Evolutionary conservation across 1,284 basidiomycete species (phyloP).

Genomic region (Malassezia caprae): DNA sequence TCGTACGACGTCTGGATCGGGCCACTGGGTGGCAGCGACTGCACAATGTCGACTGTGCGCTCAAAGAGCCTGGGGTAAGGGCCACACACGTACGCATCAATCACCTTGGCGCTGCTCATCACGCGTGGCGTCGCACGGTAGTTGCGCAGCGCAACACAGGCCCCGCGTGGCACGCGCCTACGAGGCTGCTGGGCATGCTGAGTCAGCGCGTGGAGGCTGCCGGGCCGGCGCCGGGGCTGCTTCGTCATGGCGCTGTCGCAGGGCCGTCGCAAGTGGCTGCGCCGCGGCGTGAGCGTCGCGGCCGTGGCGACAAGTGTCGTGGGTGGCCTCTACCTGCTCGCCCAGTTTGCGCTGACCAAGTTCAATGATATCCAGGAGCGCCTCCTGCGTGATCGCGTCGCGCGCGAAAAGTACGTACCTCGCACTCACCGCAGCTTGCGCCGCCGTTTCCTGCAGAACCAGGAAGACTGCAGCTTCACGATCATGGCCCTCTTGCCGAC

Average conservation of each 20-base stretch:
- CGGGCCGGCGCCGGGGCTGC: neutral
- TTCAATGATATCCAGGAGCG: conserved; percentile 63
- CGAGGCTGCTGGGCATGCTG: neutral
- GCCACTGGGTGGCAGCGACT: conserved; percentile 76
- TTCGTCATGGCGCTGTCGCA: conserved; percentile 3
- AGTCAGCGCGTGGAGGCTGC: conserved; percentile 2
- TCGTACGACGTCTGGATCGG: conserved; percentile 94
- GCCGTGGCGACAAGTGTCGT: conserved; percentile 51
- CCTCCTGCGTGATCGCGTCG: conserved; percentile 58
- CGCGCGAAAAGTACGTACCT: conserved; percentile 62
- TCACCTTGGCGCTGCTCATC: conserved; percentile 45
- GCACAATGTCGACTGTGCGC: conserved; percentile 86
- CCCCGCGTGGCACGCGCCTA: neutral
- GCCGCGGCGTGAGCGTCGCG: conserved; percentile 27
- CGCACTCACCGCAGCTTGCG: conserved; percentile 50
- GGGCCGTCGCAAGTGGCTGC: conserved; percentile 9
- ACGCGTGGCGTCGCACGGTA: conserved; percentile 9
- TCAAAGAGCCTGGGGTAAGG: conserved; percentile 61
- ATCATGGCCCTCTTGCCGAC: conserved; percentile 69
- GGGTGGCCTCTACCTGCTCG: conserved; percentile 62
- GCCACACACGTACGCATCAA: conserved; percentile 31
- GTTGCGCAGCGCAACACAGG: neutral
- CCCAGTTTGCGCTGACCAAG: conserved; percentile 58
- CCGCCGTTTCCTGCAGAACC: conserved; percentile 67
- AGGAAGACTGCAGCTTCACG: conserved; percentile 71